These are phyloP conservation scores for Cicer bijugum DNA, from an alignment of 306 rosid genomes.

Conservation along the genomic window DNA sequence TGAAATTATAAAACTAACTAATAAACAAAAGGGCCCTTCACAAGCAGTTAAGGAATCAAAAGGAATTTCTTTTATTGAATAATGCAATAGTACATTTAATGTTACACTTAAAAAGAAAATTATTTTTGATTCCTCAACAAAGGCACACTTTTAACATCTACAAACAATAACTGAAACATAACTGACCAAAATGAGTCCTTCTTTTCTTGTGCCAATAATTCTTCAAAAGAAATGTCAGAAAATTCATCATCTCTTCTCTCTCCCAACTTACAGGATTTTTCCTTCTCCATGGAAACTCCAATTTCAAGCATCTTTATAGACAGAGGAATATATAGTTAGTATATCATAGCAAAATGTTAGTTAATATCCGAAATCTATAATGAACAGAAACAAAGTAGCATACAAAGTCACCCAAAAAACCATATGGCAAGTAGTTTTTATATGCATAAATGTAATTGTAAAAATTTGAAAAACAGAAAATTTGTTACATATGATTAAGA, in stretches of 20 bases:
- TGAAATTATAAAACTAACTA: background rate
- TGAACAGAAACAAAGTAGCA: background rate
- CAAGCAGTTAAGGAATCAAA: background rate
- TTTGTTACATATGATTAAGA: background rate
- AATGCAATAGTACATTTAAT: background rate
- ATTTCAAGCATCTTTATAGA: constrained; percentile 69
- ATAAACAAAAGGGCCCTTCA: background rate
- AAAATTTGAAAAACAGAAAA: background rate
- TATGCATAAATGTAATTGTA: background rate
- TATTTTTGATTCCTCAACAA: background rate
- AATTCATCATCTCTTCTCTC: constrained; percentile 12
- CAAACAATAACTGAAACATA: constrained; percentile 21
- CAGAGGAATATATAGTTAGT: constrained; percentile 36
- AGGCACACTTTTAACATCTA: background rate
- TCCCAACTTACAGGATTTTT: background rate
- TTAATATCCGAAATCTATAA: background rate
- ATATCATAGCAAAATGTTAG: constrained; percentile 19
- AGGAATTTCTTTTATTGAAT: background rate
- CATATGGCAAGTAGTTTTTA: background rate
- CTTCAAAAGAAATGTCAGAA: constrained; percentile 16
- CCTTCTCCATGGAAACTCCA: constrained; percentile 50
- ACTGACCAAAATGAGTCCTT: constrained; percentile 94
- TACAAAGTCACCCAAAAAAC: background rate
- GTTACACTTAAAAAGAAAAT: background rate
- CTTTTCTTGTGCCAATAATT: constrained; percentile 57